These are phyloP conservation scores for Elsinoe arachidis DNA, from an alignment of 2,329 filamentous ascomycete species.

Conservation along the genomic window DNA sequence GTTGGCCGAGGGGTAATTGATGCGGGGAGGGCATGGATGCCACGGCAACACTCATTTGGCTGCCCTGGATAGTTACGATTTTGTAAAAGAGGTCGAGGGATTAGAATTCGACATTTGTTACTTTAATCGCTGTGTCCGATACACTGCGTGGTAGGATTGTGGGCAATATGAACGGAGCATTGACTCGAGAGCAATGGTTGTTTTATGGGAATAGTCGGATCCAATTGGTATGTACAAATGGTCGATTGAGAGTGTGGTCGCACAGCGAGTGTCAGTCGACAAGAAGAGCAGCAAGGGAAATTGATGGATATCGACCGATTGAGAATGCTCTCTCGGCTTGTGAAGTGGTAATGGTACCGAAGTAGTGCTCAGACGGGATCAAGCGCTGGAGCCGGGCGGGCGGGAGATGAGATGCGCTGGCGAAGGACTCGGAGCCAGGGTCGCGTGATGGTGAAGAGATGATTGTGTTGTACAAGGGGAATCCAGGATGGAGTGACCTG, in stretches of 20 bases:
- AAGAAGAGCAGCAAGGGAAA: not conserved
- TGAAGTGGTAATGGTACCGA: not conserved
- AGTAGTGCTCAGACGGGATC: not conserved
- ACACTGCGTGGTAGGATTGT: not conserved
- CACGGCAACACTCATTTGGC: conserved; percentile 10
- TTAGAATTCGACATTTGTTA: not conserved
- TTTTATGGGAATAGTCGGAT: not conserved
- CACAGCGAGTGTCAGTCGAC: not conserved
- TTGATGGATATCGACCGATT: not conserved
- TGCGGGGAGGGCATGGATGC: conserved; percentile 8
- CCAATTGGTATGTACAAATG: not conserved
- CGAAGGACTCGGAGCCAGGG: not conserved
- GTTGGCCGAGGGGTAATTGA: conserved; percentile 4
- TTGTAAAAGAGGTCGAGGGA: not conserved
- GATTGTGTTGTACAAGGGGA: not conserved
- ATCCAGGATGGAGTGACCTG: not conserved
- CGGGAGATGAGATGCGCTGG: conserved; percentile 9
- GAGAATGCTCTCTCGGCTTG: not conserved
- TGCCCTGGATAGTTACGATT: conserved; percentile 1
- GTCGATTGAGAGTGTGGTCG: not conserved
- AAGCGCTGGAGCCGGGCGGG: not conserved
- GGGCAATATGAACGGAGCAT: not conserved
- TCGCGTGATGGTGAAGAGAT: conserved; percentile 6
- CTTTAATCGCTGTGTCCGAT: not conserved
- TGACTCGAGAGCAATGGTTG: not conserved